These are phyloP conservation scores for Pouteria glomerata DNA, from an alignment of 148 eudicot species.

Conservation along the genomic window DNA sequence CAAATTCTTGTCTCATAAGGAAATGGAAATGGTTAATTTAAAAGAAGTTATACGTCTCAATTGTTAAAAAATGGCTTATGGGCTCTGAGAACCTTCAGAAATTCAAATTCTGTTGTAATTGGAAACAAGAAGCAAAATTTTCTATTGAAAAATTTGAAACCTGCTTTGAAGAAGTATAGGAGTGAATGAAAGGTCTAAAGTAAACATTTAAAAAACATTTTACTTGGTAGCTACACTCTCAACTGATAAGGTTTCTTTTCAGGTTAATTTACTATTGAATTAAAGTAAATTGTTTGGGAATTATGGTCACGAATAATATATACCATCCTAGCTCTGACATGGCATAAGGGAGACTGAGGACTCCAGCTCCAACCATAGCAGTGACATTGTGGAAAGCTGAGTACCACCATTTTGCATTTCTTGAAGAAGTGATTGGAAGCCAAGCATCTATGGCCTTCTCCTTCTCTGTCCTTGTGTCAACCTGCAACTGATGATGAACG, in stretches of 20 bases:
- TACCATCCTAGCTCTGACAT: constrained; percentile 23
- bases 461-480: constrained; percentile 8
- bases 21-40: background rate
- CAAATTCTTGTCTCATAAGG: no score
- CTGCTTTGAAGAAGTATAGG: no score
- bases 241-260: background rate
- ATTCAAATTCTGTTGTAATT: no score
- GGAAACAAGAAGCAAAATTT: no score
- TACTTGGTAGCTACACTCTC: no score
- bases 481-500: background rate
- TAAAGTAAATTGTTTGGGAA: background rate
- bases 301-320: background rate
- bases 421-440: constrained; percentile 20
- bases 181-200: background rate
- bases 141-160: no score
- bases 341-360: constrained; percentile 19
- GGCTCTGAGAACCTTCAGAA: no score
- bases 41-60: background rate
- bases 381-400: constrained; percentile 27
- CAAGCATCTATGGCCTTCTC: constrained; percentile 19
- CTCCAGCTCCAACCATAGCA: constrained; percentile 27
- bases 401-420: constrained; percentile 26
- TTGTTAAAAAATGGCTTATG: background rate
- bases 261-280: background rate
- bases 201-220: background rate